A percentile compares a stretch with the other conserved stretches of the same genome.
Evolutionary conservation across 352 stramenopile genomes (phyloP).

Genomic region (Phytopythium boreale): DNA sequence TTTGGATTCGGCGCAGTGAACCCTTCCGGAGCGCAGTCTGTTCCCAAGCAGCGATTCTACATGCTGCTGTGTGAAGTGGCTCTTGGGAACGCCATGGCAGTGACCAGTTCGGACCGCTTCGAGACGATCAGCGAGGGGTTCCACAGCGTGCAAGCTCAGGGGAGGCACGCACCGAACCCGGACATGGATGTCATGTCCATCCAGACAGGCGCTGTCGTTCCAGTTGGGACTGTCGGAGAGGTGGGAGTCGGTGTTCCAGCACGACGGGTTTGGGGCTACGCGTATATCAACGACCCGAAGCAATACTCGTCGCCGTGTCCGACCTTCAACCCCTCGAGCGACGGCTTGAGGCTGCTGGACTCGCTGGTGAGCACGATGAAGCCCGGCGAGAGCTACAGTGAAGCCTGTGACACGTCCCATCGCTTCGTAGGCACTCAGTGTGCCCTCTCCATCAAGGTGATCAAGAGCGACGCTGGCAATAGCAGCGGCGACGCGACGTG

Average conservation of each 20-base stretch:
- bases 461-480: background rate
- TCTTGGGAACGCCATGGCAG: conserved; percentile 27
- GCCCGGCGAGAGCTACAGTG: background rate
- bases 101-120: background rate
- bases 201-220: background rate
- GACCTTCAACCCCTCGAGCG: background rate
- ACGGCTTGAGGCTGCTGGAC: background rate
- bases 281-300: background rate
- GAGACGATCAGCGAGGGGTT: background rate
- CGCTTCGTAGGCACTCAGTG: background rate
- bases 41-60: conserved; percentile 38
- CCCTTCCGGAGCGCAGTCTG: too few relatives aligned
- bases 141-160: background rate
- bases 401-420: background rate
- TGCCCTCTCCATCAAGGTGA: background rate
- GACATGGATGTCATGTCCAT: background rate
- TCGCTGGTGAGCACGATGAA: background rate
- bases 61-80: conserved; percentile 71
- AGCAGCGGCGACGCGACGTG: background rate
- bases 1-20: too few relatives aligned
- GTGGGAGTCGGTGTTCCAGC: conserved; percentile 12
- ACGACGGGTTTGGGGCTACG: conserved; percentile 10
- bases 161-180: background rate
- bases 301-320: too few relatives aligned
- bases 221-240: background rate